Evolutionary conservation across 164 flowering plant genomes (phyloP).

Genomic region (Cinnamomum micranthum): DNA sequence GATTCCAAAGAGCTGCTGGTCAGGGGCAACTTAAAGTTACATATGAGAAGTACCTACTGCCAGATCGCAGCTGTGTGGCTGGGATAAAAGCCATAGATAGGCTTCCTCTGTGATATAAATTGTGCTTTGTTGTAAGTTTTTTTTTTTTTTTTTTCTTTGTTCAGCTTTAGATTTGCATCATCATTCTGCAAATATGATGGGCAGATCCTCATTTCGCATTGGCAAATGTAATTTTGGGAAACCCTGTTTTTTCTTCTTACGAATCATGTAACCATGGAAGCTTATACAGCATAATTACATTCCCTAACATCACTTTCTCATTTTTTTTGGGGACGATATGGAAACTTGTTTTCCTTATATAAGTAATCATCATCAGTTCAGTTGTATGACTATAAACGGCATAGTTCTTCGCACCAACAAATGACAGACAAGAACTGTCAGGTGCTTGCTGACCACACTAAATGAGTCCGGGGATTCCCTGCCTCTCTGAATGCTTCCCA

Average conservation of each 20-base stretch:
- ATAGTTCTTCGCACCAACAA: neutral
- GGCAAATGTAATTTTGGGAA: neutral
- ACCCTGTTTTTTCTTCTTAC: too few species aligned
- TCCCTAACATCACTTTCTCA: neutral
- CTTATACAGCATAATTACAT: neutral
- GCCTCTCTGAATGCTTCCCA: too few species aligned
- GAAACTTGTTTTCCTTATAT: neutral
- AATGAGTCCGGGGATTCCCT: too few species aligned
- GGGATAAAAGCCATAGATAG: conserved; percentile 45
- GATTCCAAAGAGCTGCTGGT: conserved; percentile 50
- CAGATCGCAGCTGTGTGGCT: conserved; percentile 47
- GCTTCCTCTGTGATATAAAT: conserved; percentile 35
- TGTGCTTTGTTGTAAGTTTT: neutral
- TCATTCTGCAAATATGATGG: neutral
- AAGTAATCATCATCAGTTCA: neutral
- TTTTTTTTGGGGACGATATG: neutral
- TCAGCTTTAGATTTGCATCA: neutral
- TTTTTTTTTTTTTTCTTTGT: neutral
- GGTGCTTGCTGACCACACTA: neutral
- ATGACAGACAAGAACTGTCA: too few species aligned
- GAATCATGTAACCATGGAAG: neutral
- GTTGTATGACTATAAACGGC: neutral
- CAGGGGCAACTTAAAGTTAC: conserved; percentile 53
- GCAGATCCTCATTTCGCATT: neutral
- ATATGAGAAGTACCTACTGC: conserved; percentile 49